phyloP scores from a whole-genome alignment of 1,139 yeast species.

The Sugiyamaella neomexicana region DNA sequence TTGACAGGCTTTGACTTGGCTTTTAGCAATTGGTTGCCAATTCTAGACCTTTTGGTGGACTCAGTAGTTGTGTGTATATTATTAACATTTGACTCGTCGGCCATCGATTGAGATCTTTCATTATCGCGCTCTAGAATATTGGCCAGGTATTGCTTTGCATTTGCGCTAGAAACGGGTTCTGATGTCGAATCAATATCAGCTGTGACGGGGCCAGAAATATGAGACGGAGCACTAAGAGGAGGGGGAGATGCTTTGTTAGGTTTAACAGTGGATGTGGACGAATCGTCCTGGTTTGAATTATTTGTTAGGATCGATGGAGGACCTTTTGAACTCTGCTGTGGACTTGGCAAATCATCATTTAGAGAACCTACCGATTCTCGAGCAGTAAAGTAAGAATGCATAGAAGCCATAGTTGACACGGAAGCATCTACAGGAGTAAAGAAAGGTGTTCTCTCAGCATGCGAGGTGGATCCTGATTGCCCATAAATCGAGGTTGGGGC shows the following conservation, averaged over 20 bases:
- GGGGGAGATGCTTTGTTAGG: background rate
- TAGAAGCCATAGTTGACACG: conserved; percentile 12
- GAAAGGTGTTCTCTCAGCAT: background rate
- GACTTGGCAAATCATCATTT: background rate
- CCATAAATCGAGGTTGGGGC: conserved; percentile 2
- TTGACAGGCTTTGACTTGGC: conserved; percentile 8
- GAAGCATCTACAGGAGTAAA: conserved; percentile 7
- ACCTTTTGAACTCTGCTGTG: background rate
- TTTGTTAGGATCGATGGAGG: background rate
- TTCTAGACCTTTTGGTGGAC: background rate
- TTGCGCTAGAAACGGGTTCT: background rate
- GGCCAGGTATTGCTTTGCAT: conserved; percentile 21
- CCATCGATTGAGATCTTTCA: background rate
- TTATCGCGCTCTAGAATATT: conserved; percentile 20
- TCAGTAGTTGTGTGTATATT: background rate
- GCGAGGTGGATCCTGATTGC: background rate
- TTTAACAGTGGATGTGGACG: conserved; percentile 10
- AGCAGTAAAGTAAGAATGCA: conserved; percentile 16
- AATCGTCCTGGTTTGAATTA: conserved; percentile 2
- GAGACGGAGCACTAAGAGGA: background rate
- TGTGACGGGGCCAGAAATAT: background rate
- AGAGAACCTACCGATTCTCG: conserved; percentile 7
- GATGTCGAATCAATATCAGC: background rate
- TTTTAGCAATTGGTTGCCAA: background rate
- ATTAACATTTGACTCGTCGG: background rate